phyloP scores from a whole-genome alignment of 1,139 yeast genomes.

The Yamadazyma epiphylla region DNA sequence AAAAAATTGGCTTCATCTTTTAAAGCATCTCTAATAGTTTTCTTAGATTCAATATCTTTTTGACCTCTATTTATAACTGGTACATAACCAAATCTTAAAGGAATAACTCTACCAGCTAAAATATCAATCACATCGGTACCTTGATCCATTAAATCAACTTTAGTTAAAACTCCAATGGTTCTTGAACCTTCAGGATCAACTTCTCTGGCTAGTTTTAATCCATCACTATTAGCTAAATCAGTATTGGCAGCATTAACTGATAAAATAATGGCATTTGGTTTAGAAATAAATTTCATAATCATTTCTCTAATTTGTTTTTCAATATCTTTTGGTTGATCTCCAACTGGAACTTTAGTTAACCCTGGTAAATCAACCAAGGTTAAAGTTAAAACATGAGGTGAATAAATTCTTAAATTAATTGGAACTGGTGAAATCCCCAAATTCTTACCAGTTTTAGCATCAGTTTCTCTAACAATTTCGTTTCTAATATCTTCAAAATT shows the following conservation, averaged over 20 bases:
- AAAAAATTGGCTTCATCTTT: conserved; percentile 76
- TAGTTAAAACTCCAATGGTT: conserved; percentile 95
- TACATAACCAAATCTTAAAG: conserved; percentile 91
- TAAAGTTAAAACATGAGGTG: conserved; percentile 93
- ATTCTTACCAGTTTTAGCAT: conserved; percentile 87
- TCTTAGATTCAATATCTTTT: conserved; percentile 83
- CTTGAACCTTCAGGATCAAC: conserved; percentile 97
- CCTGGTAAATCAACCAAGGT: conserved; percentile 98
- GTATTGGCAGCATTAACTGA: conserved; percentile 98
- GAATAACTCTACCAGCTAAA: conserved; percentile 92
- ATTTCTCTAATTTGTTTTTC: conserved; percentile 93
- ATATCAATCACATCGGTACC: conserved; percentile 99
- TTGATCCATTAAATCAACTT: conserved; percentile 95
- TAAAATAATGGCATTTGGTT: conserved; percentile 92
- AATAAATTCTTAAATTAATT: conserved; percentile 87
- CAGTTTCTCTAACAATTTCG: conserved; percentile 92
- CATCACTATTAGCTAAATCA: conserved; percentile 96
- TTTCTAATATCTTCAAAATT: conserved; percentile 88
- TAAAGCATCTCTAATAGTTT: conserved; percentile 86
- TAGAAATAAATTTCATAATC: conserved; percentile 89
- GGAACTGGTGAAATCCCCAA: conserved; percentile 92
- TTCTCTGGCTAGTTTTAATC: conserved; percentile 92
- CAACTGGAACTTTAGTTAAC: conserved; percentile 97
- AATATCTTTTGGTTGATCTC: conserved; percentile 97
- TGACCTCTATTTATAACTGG: conserved; percentile 98